Conservation (phyloP, 768 basidiomycete genomes). For the Psilocybe sp. region DNA sequence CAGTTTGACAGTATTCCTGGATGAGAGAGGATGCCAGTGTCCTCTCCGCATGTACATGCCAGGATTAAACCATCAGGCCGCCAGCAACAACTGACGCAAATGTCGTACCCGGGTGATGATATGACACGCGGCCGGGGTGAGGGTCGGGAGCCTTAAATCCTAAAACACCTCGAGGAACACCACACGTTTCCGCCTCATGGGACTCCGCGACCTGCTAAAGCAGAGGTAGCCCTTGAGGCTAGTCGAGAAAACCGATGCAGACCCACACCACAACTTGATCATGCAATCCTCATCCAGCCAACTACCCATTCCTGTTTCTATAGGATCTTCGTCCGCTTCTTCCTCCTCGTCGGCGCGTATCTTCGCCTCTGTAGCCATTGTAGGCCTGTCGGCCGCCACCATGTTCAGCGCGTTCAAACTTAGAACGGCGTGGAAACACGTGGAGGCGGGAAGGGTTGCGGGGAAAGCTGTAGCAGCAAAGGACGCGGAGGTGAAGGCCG, state of each 20-base stretch:
- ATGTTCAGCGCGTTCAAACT: conserved; percentile 25
- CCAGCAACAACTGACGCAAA: too few relatives aligned
- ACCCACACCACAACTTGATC: conserved; percentile 10
- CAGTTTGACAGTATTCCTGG: too few relatives aligned
- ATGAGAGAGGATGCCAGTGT: too few relatives aligned
- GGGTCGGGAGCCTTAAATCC: conserved; percentile 10
- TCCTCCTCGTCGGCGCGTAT: conserved; percentile 13
- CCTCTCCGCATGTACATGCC: too few relatives aligned
- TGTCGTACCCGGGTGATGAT: not conserved
- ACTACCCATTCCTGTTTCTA: conserved; percentile 10
- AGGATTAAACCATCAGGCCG: too few relatives aligned
- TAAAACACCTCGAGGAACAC: conserved; percentile 11
- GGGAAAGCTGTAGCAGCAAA: not conserved
- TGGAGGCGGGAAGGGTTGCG: conserved; percentile 8
- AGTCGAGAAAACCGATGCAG: conserved; percentile 12
- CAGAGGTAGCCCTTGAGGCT: conserved; percentile 2
- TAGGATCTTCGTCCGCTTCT: conserved; percentile 2
- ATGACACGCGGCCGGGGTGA: conserved; percentile 21
- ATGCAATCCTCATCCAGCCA: conserved; percentile 10
- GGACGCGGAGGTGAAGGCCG: conserved; percentile 11
- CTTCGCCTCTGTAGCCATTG: conserved; percentile 21
- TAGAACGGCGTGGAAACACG: conserved; percentile 19
- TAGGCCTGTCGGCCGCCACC: conserved; percentile 27
- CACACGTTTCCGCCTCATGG: conserved; percentile 36
- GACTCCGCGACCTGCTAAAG: conserved; percentile 12